A percentile compares a stretch with the other conserved stretches of the same genome.
Evolutionary conservation across 257 asterid species (phyloP).

Genomic region (Capsicum pubescens): DNA sequence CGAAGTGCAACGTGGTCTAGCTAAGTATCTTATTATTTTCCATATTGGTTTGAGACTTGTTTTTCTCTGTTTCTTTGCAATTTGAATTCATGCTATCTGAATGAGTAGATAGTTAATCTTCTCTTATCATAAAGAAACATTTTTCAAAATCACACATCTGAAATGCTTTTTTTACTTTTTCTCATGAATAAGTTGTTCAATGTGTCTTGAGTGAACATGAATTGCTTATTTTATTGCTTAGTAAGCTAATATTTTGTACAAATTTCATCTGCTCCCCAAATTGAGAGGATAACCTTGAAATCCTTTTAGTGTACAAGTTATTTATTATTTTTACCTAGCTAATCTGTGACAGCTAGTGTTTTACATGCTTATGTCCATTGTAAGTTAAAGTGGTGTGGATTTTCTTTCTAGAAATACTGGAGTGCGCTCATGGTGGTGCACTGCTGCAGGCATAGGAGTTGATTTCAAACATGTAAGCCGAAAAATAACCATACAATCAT

Average conservation of each 20-base stretch:
- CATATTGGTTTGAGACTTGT: background rate
- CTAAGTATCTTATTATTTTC: constrained; percentile 46
- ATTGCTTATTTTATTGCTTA: background rate
- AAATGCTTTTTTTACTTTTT: background rate
- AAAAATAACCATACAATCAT: no score
- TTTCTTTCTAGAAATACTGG: constrained; percentile 82
- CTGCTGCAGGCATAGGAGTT: constrained; percentile 94
- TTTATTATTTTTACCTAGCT: background rate
- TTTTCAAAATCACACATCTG: background rate
- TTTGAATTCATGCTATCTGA: constrained; percentile 30
- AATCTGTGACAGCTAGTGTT: background rate
- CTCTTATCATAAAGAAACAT: background rate
- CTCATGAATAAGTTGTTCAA: background rate
- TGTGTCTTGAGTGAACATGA: background rate
- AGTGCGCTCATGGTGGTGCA: constrained; percentile 95
- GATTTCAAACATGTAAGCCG: constrained; percentile 58
- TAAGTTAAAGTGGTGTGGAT: background rate
- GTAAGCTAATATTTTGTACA: background rate
- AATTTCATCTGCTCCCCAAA: background rate
- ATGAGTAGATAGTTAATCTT: background rate
- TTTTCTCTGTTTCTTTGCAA: constrained; percentile 30
- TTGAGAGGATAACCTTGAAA: background rate
- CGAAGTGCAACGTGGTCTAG: constrained; percentile 93
- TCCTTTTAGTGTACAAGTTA: background rate
- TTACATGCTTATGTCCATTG: background rate